Base-by-base conservation (phyloP, 106 monocot genomes). In the Acanthochlamys bracteata region DNA sequence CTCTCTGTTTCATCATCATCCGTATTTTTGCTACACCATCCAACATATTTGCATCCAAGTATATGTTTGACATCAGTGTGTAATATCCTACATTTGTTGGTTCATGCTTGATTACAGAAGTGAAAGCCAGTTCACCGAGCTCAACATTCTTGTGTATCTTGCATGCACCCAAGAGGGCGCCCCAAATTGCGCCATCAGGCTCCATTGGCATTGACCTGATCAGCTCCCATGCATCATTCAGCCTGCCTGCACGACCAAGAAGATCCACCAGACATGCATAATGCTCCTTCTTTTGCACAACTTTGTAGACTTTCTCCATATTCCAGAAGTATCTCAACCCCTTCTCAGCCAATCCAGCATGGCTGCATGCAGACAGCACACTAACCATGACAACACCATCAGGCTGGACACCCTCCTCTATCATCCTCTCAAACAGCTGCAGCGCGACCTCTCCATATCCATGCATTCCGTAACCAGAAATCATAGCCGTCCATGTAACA, bases 241-340 rank as follows among this genome's bases (percentile, higher is more conserved):
- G 73, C 43, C 65, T 61, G 19, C 92, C 86, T 0, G 86, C 79
- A 11, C 92, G 84, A 4, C 92, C 92, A 14, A 92, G 69, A 20
- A 92, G 86, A 64, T 92, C 92, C 6, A 92, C 82, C 55, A 87
- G 59, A 47, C 92, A 92, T 12, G 92, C 82, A 55, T 77, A 92
- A 55, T 92, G 92, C 54, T 87, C 92, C 11, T 56, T 42, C 14
- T 63, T 57, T 7, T 69, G 82, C 20, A 10, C 14, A 13, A 92
- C 22, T 6, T 74, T 64, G 58, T 79, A 77, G 17, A 16, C 33
- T 3, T 20, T 60, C 70, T 82, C 56, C 79, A 92, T 84, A 17
- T 25, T 39, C 0, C 22, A 60, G 67, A 92, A 92, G 49, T 82
- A 75, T 24, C 68, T 42, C 42, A 79, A 45, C 0, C 92, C 92